phyloP scores from a whole-genome alignment of 129 eudicot genomes.

The Saussurea involucrata region DNA sequence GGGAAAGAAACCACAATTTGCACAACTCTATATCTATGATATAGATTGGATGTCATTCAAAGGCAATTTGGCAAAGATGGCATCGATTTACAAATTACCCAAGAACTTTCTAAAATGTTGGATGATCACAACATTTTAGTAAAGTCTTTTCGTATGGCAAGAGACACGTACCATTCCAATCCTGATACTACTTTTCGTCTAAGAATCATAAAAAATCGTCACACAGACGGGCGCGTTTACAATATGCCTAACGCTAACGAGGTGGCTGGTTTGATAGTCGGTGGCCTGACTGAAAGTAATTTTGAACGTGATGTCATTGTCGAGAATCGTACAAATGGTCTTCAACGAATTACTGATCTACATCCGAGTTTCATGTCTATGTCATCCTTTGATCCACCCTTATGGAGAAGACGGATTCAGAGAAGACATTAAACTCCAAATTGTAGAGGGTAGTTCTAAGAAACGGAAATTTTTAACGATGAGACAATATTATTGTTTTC shows the following conservation, averaged over 20 bases:
- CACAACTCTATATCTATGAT: slow-evolving; percentile 19
- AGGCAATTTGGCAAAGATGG: background rate
- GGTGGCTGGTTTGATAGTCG: slow-evolving; percentile 6
- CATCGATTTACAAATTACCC: background rate
- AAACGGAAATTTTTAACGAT: background rate
- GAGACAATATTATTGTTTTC: background rate
- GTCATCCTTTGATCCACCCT: slow-evolving; percentile 14
- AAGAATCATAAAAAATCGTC: background rate
- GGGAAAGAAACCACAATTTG: slow-evolving; percentile 3
- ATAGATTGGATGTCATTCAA: background rate
- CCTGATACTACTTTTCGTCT: background rate
- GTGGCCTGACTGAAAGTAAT: background rate
- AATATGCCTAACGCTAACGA: slow-evolving; percentile 1
- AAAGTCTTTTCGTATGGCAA: slow-evolving; percentile 11
- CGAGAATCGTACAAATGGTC: background rate
- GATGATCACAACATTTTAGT: slow-evolving; percentile 2
- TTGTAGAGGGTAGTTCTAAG: background rate
- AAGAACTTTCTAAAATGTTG: background rate
- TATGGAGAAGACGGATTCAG: slow-evolving; percentile 8
- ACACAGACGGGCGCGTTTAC: background rate
- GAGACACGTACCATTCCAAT: background rate
- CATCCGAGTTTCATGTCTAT: slow-evolving; percentile 9
- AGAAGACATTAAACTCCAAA: background rate
- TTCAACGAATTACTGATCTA: slow-evolving; percentile 7
- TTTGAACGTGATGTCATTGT: slow-evolving; percentile 9